Evolutionary conservation across 1,284 basidiomycete species (phyloP).

Genomic region (Apiotrichum gracile): DNA sequence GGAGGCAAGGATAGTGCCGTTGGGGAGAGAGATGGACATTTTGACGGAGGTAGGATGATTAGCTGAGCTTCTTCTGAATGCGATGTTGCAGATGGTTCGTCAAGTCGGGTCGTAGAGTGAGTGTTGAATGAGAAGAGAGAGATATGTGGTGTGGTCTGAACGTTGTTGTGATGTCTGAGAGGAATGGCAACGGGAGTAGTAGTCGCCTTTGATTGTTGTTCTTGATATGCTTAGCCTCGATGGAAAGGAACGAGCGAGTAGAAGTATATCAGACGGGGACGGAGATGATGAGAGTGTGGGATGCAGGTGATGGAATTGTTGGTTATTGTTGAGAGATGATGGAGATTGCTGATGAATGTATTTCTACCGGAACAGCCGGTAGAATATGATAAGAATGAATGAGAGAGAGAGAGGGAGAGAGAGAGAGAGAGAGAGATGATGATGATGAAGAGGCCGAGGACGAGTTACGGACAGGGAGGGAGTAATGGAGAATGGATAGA

Average conservation of each 20-base stretch:
- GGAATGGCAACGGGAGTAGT: no score
- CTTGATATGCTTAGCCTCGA: no score
- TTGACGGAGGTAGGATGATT: not conserved
- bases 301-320: not conserved
- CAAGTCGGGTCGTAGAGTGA: not conserved
- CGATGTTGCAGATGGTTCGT: not conserved
- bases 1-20: conserved; percentile 40
- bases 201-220: no score
- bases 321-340: not conserved
- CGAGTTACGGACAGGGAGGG: not conserved
- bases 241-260: no score
- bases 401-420: not conserved
- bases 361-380: not conserved
- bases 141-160: not conserved
- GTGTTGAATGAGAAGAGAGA: not conserved
- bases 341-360: not conserved
- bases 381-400: not conserved
- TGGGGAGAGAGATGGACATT: conserved; percentile 47
- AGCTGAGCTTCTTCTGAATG: not conserved
- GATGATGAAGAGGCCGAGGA: no score
- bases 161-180: no score
- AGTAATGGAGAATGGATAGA: not conserved
- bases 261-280: no score
- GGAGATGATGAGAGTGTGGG: no score
- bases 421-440: not conserved